Evolutionary conservation across 2,329 filamentous ascomycete species (phyloP).

Genomic region (Ophiocordyceps unilateralis): DNA sequence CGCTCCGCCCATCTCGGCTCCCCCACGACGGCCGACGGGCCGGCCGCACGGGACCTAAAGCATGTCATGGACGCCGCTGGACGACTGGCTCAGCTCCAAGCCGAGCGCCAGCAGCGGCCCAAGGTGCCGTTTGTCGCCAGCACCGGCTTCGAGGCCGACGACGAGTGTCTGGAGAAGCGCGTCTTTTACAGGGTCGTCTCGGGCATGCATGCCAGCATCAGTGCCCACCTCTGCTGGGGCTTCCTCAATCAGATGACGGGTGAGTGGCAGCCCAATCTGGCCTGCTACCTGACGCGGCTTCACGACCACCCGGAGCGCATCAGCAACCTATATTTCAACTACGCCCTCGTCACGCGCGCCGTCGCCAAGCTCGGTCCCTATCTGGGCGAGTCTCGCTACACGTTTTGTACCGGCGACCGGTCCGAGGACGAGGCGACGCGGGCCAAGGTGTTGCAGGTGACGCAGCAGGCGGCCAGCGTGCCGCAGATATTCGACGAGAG

Average conservation of each 20-base stretch:
- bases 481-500: slow-evolving; percentile 84
- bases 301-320: slow-evolving; percentile 77
- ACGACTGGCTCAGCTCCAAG: slow-evolving; percentile 42
- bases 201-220: slow-evolving; percentile 97
- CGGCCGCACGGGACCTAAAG: slow-evolving; percentile 43
- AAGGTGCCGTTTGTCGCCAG: slow-evolving; percentile 43
- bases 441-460: slow-evolving; percentile 62
- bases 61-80: slow-evolving; percentile 42
- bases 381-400: slow-evolving; percentile 52
- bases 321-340: slow-evolving; percentile 98
- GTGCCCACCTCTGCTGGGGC: slow-evolving; percentile 88
- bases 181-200: slow-evolving; percentile 93
- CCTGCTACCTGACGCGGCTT: slow-evolving; percentile 77
- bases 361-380: slow-evolving; percentile 78
- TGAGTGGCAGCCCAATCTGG: slow-evolving; percentile 76
- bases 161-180: slow-evolving; percentile 95
- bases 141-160: slow-evolving; percentile 58
- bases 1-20: slow-evolving; percentile 36
- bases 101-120: slow-evolving; percentile 24
- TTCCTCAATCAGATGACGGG: slow-evolving; percentile 92
- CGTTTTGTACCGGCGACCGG: slow-evolving; percentile 78
- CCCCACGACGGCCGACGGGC: slow-evolving; percentile 23
- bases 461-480: slow-evolving; percentile 49
- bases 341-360: slow-evolving; percentile 81
- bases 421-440: slow-evolving; percentile 66